Conservation (phyloP, 768 basidiomycete genomes). For the Kwoniella shandongensis region DNA sequence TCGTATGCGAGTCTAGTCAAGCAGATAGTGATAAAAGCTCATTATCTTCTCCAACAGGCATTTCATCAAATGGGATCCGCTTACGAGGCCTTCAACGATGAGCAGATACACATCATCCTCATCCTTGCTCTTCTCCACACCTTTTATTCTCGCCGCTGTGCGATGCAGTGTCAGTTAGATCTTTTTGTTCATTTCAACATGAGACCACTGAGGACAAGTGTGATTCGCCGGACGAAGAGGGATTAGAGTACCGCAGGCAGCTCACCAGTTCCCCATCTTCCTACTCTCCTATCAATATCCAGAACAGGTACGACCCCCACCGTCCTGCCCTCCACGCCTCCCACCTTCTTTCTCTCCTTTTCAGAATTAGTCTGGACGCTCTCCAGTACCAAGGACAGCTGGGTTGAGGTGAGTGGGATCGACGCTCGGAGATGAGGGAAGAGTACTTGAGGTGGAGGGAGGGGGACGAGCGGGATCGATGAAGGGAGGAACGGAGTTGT, state of each 20-base stretch:
- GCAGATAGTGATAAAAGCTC: not conserved
- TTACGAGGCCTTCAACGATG: conserved; percentile 35
- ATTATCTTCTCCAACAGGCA: too few relatives aligned
- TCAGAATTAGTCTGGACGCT: conserved; percentile 65
- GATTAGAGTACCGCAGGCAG: not conserved
- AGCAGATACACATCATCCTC: conserved; percentile 24
- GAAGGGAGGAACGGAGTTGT: conserved; percentile 52
- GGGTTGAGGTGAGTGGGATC: conserved; percentile 62
- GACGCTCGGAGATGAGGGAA: conserved; percentile 72
- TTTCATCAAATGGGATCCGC: too few relatives aligned
- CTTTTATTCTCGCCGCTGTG: conserved; percentile 38
- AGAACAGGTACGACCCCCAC: conserved; percentile 40
- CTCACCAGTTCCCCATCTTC: conserved; percentile 45
- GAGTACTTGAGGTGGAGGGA: conserved; percentile 71
- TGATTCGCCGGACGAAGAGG: not conserved
- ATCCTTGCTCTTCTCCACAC: conserved; percentile 23
- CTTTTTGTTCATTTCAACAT: too few relatives aligned
- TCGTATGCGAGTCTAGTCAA: conserved; percentile 34
- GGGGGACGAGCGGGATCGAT: conserved; percentile 65
- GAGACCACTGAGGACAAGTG: not conserved
- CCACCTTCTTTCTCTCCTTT: conserved; percentile 51
- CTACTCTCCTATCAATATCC: conserved; percentile 43
- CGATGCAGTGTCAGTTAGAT: too few relatives aligned
- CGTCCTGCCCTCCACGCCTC: conserved; percentile 15
- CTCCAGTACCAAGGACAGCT: conserved; percentile 67